Evolutionary conservation across 352 stramenopile genomes (phyloP).

Genomic region (Phytophthora podocarpi): DNA sequence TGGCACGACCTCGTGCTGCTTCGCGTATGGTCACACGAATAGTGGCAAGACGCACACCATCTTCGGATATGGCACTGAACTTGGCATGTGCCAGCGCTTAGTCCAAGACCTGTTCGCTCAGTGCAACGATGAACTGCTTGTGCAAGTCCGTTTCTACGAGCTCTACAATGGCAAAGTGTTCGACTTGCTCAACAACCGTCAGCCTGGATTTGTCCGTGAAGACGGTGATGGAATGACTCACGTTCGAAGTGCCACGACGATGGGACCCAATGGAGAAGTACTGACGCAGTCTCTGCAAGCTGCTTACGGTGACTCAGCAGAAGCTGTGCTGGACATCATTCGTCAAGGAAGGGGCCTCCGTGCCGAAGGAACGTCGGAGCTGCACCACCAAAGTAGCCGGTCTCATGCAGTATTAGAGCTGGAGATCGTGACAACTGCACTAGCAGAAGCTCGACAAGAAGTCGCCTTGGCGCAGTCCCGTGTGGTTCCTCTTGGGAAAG

Average conservation of each 20-base stretch:
- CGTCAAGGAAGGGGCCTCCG: constrained; percentile 19
- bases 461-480: constrained; percentile 37
- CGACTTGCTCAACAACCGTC: constrained; percentile 52
- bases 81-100: constrained; percentile 46
- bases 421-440: constrained; percentile 50
- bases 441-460: constrained; percentile 38
- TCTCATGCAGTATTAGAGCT: constrained; percentile 60
- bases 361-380: constrained; percentile 52
- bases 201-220: constrained; percentile 53
- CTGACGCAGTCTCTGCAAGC: constrained; percentile 48
- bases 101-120: constrained; percentile 41
- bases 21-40: constrained; percentile 65
- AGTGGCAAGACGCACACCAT: constrained; percentile 72
- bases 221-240: constrained; percentile 49
- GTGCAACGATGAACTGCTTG: constrained; percentile 13
- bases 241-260: constrained; percentile 55
- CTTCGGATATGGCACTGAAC: constrained; percentile 53
- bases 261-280: constrained; percentile 46
- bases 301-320: constrained; percentile 30
- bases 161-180: constrained; percentile 66
- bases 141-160: constrained; percentile 65
- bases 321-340: constrained; percentile 34
- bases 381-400: constrained; percentile 54
- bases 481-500: constrained; percentile 52
- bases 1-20: constrained; percentile 54